Evolutionary conservation across 805 yeast genomes (phyloP).

Genomic region (Saccharomycopsis guyanensis): DNA sequence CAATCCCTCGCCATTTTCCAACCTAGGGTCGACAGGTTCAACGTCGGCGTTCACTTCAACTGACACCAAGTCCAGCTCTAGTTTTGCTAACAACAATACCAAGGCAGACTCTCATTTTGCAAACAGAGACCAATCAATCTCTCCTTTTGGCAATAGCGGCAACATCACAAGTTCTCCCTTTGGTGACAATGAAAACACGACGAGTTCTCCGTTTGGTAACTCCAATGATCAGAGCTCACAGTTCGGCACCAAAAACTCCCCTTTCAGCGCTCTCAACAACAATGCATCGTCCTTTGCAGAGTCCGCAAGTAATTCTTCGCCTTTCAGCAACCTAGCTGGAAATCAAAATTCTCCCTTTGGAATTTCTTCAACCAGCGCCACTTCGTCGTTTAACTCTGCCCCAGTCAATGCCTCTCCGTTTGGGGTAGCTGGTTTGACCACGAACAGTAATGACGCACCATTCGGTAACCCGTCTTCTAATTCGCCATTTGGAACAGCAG

Average conservation of each 20-base stretch:
- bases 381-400: not conserved
- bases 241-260: not conserved
- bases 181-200: too few relatives aligned
- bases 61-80: not conserved
- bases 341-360: constrained; percentile 3
- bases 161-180: not conserved
- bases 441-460: not conserved
- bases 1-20: not conserved
- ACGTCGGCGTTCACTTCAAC: too few relatives aligned
- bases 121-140: too few relatives aligned
- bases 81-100: not conserved
- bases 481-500: not conserved
- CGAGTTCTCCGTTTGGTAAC: constrained; percentile 2
- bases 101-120: too few relatives aligned
- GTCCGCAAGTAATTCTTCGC: not conserved
- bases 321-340: not conserved
- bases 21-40: not conserved
- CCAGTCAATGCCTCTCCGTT: not conserved
- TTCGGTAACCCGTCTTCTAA: constrained; percentile 3
- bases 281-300: not conserved
- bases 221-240: not conserved
- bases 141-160: constrained; percentile 2
- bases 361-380: not conserved
- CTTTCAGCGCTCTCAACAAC: not conserved
- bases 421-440: not conserved